phyloP scores from a whole-genome alignment of 1,284 basidiomycete species.

The Anthracocystis walkeri region DNA sequence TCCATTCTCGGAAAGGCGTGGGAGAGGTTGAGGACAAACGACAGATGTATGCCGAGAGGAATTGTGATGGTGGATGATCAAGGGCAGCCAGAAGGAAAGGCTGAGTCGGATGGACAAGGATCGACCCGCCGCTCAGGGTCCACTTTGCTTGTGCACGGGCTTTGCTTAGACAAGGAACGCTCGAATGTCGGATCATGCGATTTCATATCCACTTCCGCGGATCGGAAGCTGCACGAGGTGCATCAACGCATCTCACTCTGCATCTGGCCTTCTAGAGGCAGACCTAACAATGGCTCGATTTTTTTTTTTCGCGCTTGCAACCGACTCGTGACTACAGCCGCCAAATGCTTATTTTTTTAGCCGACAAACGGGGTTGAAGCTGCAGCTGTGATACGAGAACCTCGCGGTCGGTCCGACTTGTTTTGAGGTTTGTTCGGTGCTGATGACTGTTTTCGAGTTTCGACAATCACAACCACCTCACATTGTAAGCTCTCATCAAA shows the following conservation, averaged over 20 bases:
- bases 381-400: background rate
- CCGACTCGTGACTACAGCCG: background rate
- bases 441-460: background rate
- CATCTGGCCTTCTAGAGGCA: background rate
- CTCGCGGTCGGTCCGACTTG: conserved; percentile 13
- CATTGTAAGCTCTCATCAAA: background rate
- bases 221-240: conserved; percentile 32
- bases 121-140: conserved; percentile 10
- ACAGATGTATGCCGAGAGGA: background rate
- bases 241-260: conserved; percentile 16
- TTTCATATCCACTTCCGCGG: conserved; percentile 24
- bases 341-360: background rate
- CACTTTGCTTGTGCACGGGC: conserved; percentile 15
- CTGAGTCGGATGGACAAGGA: conserved; percentile 1
- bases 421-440: background rate
- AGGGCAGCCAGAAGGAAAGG: background rate
- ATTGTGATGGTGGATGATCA: background rate
- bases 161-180: conserved; percentile 22
- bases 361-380: background rate
- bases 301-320: background rate
- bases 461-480: background rate
- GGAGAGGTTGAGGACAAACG: background rate
- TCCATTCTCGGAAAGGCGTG: conserved; percentile 23
- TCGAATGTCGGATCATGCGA: conserved; percentile 9
- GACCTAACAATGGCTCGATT: background rate